Base-by-base conservation (phyloP, 2,329 filamentous ascomycete genomes). In the Cytospora mali region DNA sequence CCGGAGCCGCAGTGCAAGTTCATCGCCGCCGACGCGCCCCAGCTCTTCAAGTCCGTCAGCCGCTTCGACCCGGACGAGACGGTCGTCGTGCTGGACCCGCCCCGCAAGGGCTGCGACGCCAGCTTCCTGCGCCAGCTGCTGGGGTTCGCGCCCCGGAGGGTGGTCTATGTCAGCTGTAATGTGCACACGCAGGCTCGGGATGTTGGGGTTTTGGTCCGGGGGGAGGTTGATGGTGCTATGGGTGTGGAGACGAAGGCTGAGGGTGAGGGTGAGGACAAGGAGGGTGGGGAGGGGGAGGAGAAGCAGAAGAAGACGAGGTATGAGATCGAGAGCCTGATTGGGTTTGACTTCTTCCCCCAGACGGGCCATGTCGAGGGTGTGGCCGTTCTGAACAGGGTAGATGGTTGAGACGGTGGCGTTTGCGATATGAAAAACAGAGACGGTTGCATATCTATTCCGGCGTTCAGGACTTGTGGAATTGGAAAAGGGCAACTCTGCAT, bases 341-440 rank as follows among this genome's bases (percentile, higher is more conserved):
- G 94, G 0, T 98, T 98, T 72, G 95, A 99, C 74, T 98, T 99
- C 76, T 99, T 99, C 77, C 95, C 95, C 14, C 94, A 98, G 76
- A 90, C 88, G 23, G 82, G 84, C 1, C 88, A 90, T 70, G 88
- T 90, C 0, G 88, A 90, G 72, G 86, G 88, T 52, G 86, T 89
- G 48, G 86, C 85, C 5, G 83, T 89, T 35, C 72, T 90, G 69
- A 88, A 85, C 67, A 77, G 85, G 66, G 79, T 85, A 16, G 83
- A 85, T 31, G 27, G 25, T 42, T 56, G 48, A 63, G 33, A 53
- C 25, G 1, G 9, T 10, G 48, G 21, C 28, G 18, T 21, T 46
- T 11, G n/a, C 21, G n/a, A 23, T 46, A 46, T 46, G 14, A 46
- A n/a, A 46, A 46, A 46, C 13, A 7, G 42, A 10, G 18, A 46